Evolutionary conservation across 345 rosid species (phyloP), one percentile per base, ranked within the genome.

Genomic region (Turritis glabra): DNA sequence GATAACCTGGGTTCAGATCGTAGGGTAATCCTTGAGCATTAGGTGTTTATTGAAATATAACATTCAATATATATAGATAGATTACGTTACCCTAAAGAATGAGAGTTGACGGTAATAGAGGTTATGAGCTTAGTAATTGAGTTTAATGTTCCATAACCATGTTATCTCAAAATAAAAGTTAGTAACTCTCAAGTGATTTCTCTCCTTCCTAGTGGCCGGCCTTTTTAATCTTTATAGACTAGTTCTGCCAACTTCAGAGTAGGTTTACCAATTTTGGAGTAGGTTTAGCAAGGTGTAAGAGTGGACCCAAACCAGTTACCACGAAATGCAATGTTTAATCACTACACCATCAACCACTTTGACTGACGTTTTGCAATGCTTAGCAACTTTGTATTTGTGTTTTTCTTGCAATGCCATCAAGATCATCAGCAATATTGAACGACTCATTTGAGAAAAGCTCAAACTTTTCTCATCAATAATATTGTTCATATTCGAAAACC

Each of bases 381-480:
- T n/a, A n/a, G 64, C 64, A 58, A 58, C 46, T 35, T 21, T 35
- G 64, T 19, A 12, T 5, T 58, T 58, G 64, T 58, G 17, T 6
- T 22, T 33, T 58, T 35, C 25, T 11, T 62, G 55, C 41, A 27
- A 30, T 13, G 56, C 18, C 30, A 21, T 47, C 22, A 47, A 47
- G 8, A 65, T 32, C 47, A 67, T 23, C 1, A 35, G 17, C 60
- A 23, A 3, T 3, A 37, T n/a, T 23, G 48, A 19, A 19, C 21
- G 29, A 30, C 32, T 66, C 23, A 40, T 23, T 27, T 26, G 29
- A 27, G 12, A 27, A 27, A 14, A 25, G 30, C 30, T 29, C 15
- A 29, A 55, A 8, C 37, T 29, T 3, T 8, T 55, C 23, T 57
- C 8, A 29, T 46, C 22, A 43, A 43, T 29, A 47, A 19, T 12